Evolutionary conservation across 78 protist species (phyloP).

Genomic region (Speleostelium caveatum): DNA sequence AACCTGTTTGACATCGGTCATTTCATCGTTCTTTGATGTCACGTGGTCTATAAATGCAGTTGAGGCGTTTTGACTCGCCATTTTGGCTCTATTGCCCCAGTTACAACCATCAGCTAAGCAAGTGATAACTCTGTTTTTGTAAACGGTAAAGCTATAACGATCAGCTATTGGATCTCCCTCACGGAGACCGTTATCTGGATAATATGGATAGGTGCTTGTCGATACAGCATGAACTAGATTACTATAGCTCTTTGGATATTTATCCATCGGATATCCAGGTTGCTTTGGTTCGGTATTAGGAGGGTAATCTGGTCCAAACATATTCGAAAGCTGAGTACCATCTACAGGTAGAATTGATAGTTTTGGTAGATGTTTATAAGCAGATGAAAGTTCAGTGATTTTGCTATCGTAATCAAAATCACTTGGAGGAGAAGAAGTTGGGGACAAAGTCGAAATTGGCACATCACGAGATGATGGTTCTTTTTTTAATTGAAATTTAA

Average conservation of each 20-base stretch:
- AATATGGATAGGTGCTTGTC: constrained; percentile 60
- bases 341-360: neutral
- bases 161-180: constrained; percentile 83
- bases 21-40: constrained; percentile 33
- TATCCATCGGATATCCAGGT: constrained; percentile 21
- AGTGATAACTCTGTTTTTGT: constrained; percentile 61
- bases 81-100: constrained; percentile 74
- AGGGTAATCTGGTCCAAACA: constrained; percentile 59
- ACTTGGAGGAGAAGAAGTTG: neutral
- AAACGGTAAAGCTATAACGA: constrained; percentile 35
- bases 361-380: constrained; percentile 18
- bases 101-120: constrained; percentile 85
- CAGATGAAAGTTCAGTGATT: neutral
- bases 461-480: neutral
- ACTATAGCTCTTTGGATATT: constrained; percentile 14
- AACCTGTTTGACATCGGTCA: constrained; percentile 72
- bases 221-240: constrained; percentile 46
- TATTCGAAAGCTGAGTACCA: neutral
- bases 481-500: no score
- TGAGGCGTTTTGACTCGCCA: constrained; percentile 67
- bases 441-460: neutral
- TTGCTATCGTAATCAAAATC: neutral
- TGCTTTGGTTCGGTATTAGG: neutral
- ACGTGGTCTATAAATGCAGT: constrained; percentile 74
- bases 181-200: constrained; percentile 6